Evolutionary conservation across 768 basidiomycete genomes (phyloP).

Genomic region (Pleurotus eryngii): DNA sequence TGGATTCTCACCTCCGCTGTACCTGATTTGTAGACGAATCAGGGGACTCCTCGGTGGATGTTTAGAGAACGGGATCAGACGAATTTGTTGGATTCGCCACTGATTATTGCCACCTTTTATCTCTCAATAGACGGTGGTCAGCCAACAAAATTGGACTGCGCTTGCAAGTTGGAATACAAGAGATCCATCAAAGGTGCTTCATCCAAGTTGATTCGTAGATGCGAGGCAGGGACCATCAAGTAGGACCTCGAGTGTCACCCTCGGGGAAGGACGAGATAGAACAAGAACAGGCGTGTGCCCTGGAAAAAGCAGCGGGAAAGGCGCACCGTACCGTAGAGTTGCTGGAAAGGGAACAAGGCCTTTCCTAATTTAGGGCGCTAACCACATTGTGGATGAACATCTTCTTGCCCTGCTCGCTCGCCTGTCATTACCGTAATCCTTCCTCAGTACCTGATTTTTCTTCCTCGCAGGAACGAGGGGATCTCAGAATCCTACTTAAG

Average conservation of each 20-base stretch:
- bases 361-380: constrained; percentile 5
- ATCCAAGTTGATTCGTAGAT: no score
- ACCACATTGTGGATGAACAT: not conserved
- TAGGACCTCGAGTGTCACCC: not conserved
- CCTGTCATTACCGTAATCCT: constrained; percentile 1
- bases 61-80: no score
- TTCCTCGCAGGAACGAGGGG: constrained; percentile 3
- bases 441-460: constrained; percentile 5
- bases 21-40: no score
- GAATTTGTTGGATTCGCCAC: no score
- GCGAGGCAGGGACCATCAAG: not conserved
- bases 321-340: not conserved
- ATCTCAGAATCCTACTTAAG: not conserved
- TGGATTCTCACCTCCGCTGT: no score
- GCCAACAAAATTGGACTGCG: no score
- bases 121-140: no score
- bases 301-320: not conserved
- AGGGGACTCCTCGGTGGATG: no score
- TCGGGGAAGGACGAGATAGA: not conserved
- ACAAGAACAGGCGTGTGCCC: not conserved
- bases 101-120: no score
- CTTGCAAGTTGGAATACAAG: no score
- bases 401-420: not conserved
- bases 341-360: constrained; percentile 1
- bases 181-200: no score